Evolutionary conservation across 192 early-diverging fungal species (phyloP).

Genomic region (Podila epigama): DNA sequence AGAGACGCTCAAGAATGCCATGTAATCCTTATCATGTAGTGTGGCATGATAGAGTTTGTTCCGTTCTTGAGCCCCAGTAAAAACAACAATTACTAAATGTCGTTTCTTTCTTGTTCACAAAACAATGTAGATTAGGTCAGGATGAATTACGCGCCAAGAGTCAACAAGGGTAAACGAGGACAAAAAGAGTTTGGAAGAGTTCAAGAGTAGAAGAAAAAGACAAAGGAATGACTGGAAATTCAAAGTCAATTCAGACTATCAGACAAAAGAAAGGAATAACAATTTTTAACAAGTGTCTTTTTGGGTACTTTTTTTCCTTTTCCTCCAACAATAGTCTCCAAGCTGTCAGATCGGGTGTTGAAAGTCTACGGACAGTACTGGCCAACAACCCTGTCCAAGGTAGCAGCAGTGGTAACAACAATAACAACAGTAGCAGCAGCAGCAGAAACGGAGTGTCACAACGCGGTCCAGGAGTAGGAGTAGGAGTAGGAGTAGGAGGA

Average conservation of each 20-base stretch:
- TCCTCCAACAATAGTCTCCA: conserved; percentile 11
- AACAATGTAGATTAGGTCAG: conserved; percentile 18
- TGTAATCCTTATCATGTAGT: conserved; percentile 14
- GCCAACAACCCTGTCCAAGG: conserved; percentile 23
- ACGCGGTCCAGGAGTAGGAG: background rate
- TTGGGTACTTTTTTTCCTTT: background rate
- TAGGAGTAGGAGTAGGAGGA: background rate
- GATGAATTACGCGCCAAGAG: conserved; percentile 43
- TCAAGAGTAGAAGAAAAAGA: too few species aligned
- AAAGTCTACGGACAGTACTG: conserved; percentile 34
- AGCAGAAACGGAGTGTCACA: background rate
- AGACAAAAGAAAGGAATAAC: background rate
- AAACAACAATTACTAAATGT: background rate
- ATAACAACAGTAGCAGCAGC: conserved; percentile 7
- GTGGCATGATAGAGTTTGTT: background rate
- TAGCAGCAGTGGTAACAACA: background rate
- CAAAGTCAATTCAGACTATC: background rate
- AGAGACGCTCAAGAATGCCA: conserved; percentile 31
- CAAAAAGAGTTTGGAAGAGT: too few species aligned
- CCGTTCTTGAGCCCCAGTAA: background rate
- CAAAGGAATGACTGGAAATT: too few species aligned
- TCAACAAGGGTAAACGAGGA: conserved; percentile 39
- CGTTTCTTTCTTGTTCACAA: background rate
- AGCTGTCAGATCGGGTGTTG: conserved; percentile 43
- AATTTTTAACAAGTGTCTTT: too few species aligned